Evolutionary conservation across 2,329 filamentous ascomycete species (phyloP).

Genomic region (Claviceps cyperi): DNA sequence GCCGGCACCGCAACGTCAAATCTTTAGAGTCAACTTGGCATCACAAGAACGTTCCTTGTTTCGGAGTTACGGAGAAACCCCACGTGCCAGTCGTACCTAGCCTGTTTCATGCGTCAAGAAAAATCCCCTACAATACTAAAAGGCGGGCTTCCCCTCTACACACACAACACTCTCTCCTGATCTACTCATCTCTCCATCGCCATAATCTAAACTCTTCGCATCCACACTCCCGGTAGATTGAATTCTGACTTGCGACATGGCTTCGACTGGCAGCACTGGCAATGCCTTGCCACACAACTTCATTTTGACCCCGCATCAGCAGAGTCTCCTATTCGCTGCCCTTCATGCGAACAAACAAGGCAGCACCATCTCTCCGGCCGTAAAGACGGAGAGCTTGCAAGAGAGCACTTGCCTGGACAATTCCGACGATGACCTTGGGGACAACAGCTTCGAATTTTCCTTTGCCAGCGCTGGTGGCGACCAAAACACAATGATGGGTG

Average conservation of each 20-base stretch:
- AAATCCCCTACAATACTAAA: no score
- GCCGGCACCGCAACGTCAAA: no score
- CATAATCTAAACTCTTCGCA: no score
- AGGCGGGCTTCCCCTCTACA: no score
- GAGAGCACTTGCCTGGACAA: constrained; percentile 69
- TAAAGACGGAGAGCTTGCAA: constrained; percentile 35
- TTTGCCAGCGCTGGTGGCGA: constrained; percentile 25
- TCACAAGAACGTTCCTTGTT: no score
- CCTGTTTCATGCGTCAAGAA: no score
- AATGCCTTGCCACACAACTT: constrained; percentile 37
- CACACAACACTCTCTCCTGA: no score
- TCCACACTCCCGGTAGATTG: no score
- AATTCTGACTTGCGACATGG: constrained; percentile 22
- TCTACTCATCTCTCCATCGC: no score
- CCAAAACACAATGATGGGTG: constrained; percentile 59
- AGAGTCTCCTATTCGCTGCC: constrained; percentile 60
- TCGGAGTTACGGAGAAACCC: no score
- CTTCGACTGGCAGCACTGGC: constrained; percentile 31
- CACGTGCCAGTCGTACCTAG: no score
- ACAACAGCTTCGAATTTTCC: constrained; percentile 59
- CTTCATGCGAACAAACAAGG: constrained; percentile 52
- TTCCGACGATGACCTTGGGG: constrained; percentile 66
- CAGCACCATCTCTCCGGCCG: constrained; percentile 19
- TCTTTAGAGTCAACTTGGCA: no score
- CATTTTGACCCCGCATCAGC: constrained; percentile 61